Conservation (phyloP, 768 basidiomycete genomes). For the Xerocomellus amylosporus region DNA sequence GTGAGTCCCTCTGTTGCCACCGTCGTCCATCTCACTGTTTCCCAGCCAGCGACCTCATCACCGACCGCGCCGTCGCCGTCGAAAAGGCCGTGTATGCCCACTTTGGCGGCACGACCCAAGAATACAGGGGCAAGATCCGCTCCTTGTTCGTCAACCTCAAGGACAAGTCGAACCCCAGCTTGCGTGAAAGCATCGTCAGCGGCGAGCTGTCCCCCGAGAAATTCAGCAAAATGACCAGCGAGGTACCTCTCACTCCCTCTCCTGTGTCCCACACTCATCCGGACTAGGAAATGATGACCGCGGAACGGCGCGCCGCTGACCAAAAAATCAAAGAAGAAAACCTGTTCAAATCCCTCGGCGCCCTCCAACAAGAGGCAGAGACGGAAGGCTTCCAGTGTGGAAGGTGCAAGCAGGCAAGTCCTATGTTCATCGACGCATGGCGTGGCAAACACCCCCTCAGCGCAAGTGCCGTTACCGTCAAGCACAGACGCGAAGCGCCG, state of each 20-base stretch:
- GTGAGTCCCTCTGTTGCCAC: slow-evolving; percentile 48
- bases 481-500: slow-evolving; percentile 95
- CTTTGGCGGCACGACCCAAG: slow-evolving; percentile 43
- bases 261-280: not conserved
- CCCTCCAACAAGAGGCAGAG: slow-evolving; percentile 87
- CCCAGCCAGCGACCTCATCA: slow-evolving; percentile 67
- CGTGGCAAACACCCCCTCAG: slow-evolving; percentile 33
- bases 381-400: slow-evolving; percentile 98
- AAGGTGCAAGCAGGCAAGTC: slow-evolving; percentile 81
- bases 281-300: slow-evolving; percentile 89
- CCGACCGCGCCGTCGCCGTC: slow-evolving; percentile 61
- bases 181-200: slow-evolving; percentile 82
- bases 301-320: slow-evolving; percentile 83
- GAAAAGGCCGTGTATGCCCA: slow-evolving; percentile 60
- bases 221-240: slow-evolving; percentile 78
- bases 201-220: slow-evolving; percentile 70
- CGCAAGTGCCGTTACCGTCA: slow-evolving; percentile 90
- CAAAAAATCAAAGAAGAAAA: slow-evolving; percentile 81
- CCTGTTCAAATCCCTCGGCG: slow-evolving; percentile 86
- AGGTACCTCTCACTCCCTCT: slow-evolving; percentile 43
- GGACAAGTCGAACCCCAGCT: slow-evolving; percentile 86
- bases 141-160: slow-evolving; percentile 91
- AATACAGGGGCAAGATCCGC: slow-evolving; percentile 79
- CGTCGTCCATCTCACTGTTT: slow-evolving; percentile 6
- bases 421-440: not conserved